These are phyloP conservation scores for Dendrostoma leiphaemia DNA, from an alignment of 2,329 filamentous ascomycete genomes.

Conservation along the genomic window DNA sequence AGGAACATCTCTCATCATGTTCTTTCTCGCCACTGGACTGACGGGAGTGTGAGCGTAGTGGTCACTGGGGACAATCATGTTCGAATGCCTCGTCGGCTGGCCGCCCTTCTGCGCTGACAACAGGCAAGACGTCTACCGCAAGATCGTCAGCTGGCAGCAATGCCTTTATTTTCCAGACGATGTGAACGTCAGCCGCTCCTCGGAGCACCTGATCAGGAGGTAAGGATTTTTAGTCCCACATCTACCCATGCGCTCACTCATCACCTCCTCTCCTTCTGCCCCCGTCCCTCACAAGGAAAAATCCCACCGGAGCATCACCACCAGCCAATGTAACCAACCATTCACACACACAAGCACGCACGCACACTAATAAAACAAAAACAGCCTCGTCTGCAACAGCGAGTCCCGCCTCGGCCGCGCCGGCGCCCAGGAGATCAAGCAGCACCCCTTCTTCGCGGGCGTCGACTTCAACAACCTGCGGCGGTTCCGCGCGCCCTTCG, in stretches of 20 bases:
- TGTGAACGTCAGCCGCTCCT: slow-evolving; percentile 65
- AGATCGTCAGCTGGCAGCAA: slow-evolving; percentile 77
- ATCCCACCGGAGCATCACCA: neutral
- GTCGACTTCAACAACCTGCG: slow-evolving; percentile 72
- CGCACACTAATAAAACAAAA: no score
- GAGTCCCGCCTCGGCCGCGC: slow-evolving; percentile 69
- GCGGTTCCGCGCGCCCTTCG: slow-evolving; percentile 71
- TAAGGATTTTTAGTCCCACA: slow-evolving; percentile 34
- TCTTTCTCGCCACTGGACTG: neutral
- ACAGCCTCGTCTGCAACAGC: slow-evolving; percentile 70
- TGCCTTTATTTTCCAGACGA: slow-evolving; percentile 75
- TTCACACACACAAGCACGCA: neutral
- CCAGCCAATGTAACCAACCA: neutral
- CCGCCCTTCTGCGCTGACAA: slow-evolving; percentile 80
- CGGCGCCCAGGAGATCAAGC: slow-evolving; percentile 69
- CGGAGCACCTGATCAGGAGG: slow-evolving; percentile 70
- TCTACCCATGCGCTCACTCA: neutral
- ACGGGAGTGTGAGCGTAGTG: no score
- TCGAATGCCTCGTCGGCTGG: slow-evolving; percentile 80
- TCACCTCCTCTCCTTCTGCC: no score
- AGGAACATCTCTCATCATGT: neutral
- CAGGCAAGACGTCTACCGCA: slow-evolving; percentile 73
- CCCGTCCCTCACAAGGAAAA: neutral
- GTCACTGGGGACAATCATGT: slow-evolving; percentile 82
- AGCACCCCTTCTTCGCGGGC: slow-evolving; percentile 74